Base-by-base conservation (phyloP, 2,329 filamentous ascomycete species). In the Ramichloridium luteum region DNA sequence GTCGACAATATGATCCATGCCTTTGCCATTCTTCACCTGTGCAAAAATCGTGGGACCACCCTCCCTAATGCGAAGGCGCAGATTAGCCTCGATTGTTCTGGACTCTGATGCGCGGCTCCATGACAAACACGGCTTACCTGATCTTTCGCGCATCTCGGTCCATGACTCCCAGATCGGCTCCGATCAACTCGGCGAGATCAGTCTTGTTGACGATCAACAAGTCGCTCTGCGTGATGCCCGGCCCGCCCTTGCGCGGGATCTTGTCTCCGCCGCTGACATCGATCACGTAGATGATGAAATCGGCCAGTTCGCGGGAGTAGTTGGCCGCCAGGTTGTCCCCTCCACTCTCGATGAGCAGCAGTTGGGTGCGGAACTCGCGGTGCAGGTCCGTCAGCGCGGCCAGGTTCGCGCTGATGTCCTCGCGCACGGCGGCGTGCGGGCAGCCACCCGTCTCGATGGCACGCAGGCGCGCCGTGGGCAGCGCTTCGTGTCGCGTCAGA, bases 261-360 rank as follows among this genome's bases (percentile, higher is more conserved):
- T 98, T 98, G 59, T 98, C 90, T 9, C 90, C 90, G 13, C 90
- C 90, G 34, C 77, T 81, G 12, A 98, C 90, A 59, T 98, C 90
- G 48, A 98, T 96, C 16, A 98, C 90, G 57, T 98, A 98, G 60
- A 98, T 79, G 59, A 98, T 98, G 57, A 81, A 98, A 58, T 98
- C 90, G 2, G 90, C 90, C 44, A 98, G 67, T 61, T 98, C 90
- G 36, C 90, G 72, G 34, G 74, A 82, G 68, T 98, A 98, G 65
- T 98, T 98, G 3, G 90, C 90, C 0, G 90, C 90, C 1, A 98
- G 72, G 57, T 98, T 98, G 57, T 98, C 90, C 36, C 90, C 90
- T 27, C 90, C 90, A 12, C 77, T 85, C 62, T 98, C 90, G 54
- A 98, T 98, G 25, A 98, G 74, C 14, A 98, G 70, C 13, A 98